A percentile compares a stretch with the other conserved stretches of the same genome.
Evolutionary conservation across 116 monocot genomes (phyloP).

Genomic region (Phalaenopsis hybrid): DNA sequence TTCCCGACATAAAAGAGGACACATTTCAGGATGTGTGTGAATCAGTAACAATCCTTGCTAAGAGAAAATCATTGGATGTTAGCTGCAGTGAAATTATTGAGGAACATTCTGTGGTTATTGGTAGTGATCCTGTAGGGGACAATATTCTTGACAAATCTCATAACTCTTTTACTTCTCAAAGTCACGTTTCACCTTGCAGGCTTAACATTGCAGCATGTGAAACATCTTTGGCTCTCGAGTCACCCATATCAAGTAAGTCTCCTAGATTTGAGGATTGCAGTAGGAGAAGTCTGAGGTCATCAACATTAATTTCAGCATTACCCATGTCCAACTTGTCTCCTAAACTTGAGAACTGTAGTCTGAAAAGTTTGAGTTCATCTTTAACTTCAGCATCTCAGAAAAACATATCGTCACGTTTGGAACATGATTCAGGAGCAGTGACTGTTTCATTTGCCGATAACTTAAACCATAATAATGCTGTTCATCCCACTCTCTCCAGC

Average conservation of each 20-base stretch:
- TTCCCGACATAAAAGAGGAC: background rate
- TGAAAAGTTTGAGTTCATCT: constrained; percentile 52
- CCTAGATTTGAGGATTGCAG: constrained; percentile 37
- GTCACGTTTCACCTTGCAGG: constrained; percentile 2
- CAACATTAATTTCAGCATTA: constrained; percentile 30
- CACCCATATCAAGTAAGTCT: constrained; percentile 33
- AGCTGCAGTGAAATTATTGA: background rate
- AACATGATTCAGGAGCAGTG: constrained; percentile 14
- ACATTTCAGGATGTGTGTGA: background rate
- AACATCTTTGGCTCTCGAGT: constrained; percentile 17
- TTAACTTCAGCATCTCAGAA: constrained; percentile 40
- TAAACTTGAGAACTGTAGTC: constrained; percentile 30
- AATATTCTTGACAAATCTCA: constrained; percentile 1
- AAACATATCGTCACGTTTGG: constrained; percentile 16
- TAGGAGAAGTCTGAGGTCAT: constrained; percentile 49
- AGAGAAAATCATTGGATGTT: constrained; percentile 1
- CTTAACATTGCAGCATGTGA: constrained; percentile 45
- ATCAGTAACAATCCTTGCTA: background rate
- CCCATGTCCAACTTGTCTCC: constrained; percentile 39
- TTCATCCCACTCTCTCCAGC: constrained; percentile 1
- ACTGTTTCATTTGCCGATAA: constrained; percentile 23
- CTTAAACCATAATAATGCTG: constrained; percentile 5
- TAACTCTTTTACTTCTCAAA: constrained; percentile 4
- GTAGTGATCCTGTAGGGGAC: background rate
- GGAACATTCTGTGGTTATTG: constrained; percentile 2